Base-by-base conservation (phyloP, 441 rosid genomes). In the Melastoma candidum region DNA sequence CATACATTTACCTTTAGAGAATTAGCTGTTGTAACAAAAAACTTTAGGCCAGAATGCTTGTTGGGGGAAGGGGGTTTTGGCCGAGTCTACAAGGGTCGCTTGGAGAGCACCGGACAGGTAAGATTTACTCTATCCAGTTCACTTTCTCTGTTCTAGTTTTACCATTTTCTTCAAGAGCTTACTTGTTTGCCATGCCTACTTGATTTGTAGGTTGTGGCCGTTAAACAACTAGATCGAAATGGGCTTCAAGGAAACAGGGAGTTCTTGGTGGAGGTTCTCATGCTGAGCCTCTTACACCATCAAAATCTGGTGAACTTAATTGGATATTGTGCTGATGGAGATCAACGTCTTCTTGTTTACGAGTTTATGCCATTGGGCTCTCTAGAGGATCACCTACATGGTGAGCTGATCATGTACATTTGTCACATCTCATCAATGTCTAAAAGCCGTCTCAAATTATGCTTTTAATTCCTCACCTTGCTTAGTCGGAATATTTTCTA, bases 1-100 rank as follows among this genome's bases (percentile, higher is more conserved):
- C 97, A 84, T 65, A 93, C 90, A 47, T 93, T 93, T 76, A 83
- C 96, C 41, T 86, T 85, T 63, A 68, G 81, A 50, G 98, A 93
- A 75, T 84, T 93, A 62, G 98, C 97, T 47, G 70, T 80, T 22
- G 95, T 95, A 12, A 93, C 98, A 53, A 84, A 89, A 64, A 78
- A 80, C 68, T 93, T 93, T 57, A 72, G 87, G 66, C 87, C 69
- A 14, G 98, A 93, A 73, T 79, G 85, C 57, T 74, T 82, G 22
- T 55, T 93, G 56, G 96, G 98, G 49, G 98, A 93, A 84, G 98
- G 98, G 24, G 98, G 98, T 12, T 93, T 93, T 54, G 98, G 98
- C 53, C 96, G 76, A 54, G 98, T 93, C 64, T 93, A 93, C 74
- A 93, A 86, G 66, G 99, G 97, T 50, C 90, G 78, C 39, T 72